These are phyloP conservation scores for Bruguiera hainesii DNA, from an alignment of 441 rosid genomes.

Conservation along the genomic window DNA sequence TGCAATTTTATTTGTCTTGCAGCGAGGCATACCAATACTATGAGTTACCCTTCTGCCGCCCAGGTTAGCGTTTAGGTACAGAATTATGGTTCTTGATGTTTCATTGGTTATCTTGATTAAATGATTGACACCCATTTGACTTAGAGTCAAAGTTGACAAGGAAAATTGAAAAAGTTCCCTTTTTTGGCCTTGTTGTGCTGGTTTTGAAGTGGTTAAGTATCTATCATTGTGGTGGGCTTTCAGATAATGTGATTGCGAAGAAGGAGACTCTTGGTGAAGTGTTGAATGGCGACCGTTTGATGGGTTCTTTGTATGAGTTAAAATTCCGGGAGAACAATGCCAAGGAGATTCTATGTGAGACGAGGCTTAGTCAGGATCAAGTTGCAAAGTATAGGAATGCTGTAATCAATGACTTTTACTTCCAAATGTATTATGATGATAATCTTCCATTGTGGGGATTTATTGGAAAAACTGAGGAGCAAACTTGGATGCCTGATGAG, in stretches of 20 bases:
- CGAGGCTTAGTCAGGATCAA: constrained; percentile 46
- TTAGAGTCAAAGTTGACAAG: background rate
- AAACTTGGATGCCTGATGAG: constrained; percentile 29
- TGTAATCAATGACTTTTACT: constrained; percentile 64
- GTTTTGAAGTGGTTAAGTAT: constrained; percentile 22
- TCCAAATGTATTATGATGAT: constrained; percentile 81
- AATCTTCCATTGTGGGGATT: constrained; percentile 95
- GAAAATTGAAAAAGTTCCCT: background rate
- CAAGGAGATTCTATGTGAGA: constrained; percentile 39
- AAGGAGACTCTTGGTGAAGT: constrained; percentile 76
- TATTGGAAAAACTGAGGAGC: constrained; percentile 68
- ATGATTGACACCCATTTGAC: background rate
- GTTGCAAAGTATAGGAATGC: constrained; percentile 51
- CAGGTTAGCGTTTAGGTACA: constrained; percentile 59
- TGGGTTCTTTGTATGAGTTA: constrained; percentile 46
- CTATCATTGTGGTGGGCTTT: constrained; percentile 15
- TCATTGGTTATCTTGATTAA: background rate
- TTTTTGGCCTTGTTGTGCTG: background rate
- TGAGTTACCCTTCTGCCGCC: constrained; percentile 71
- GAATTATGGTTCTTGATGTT: background rate
- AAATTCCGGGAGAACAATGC: constrained; percentile 52
- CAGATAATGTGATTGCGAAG: constrained; percentile 52
- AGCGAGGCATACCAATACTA: constrained; percentile 85
- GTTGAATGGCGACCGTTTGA: constrained; percentile 69
- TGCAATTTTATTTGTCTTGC: constrained; percentile 29